Conservation (phyloP, 768 basidiomycete genomes). For the Pholiota conissans region DNA sequence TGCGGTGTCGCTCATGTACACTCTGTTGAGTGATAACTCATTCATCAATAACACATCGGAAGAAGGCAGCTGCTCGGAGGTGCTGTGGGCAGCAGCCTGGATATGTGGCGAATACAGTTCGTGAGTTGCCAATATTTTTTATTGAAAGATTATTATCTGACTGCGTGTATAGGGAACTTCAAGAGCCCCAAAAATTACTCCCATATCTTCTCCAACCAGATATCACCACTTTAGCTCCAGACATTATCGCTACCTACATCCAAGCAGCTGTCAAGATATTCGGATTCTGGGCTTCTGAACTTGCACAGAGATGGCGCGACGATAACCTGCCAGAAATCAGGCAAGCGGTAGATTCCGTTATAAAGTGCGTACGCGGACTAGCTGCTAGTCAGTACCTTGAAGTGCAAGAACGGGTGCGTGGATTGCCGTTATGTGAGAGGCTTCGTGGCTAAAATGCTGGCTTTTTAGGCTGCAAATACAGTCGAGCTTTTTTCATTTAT, state of each 20-base stretch:
- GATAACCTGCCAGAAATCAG: conserved; percentile 68
- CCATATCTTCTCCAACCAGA: conserved; percentile 66
- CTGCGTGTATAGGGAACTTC: conserved; percentile 57
- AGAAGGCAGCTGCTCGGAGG: conserved; percentile 75
- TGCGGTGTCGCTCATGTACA: conserved; percentile 83
- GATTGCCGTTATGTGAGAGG: neutral
- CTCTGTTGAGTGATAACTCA: conserved; percentile 75
- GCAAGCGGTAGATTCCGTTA: conserved; percentile 59
- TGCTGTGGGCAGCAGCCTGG: conserved; percentile 95
- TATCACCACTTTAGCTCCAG: conserved; percentile 55
- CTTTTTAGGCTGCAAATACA: conserved; percentile 73
- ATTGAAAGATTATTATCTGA: neutral
- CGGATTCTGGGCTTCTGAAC: conserved; percentile 77
- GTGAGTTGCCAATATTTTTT: conserved; percentile 44
- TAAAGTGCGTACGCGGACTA: conserved; percentile 59
- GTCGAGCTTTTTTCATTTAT: conserved; percentile 76
- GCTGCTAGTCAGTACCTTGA: conserved; percentile 71
- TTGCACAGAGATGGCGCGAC: conserved; percentile 77
- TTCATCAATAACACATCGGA: conserved; percentile 69
- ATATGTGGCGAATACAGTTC: conserved; percentile 93
- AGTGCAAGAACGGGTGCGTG: conserved; percentile 85
- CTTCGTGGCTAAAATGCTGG: conserved; percentile 6
- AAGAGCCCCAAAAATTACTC: conserved; percentile 73
- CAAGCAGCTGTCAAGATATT: conserved; percentile 87
- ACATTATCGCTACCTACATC: conserved; percentile 76